A percentile compares a stretch with the other conserved stretches of the same genome.
Evolutionary conservation across 805 yeast genomes (phyloP).

Genomic region (Candida endomychidarum): DNA sequence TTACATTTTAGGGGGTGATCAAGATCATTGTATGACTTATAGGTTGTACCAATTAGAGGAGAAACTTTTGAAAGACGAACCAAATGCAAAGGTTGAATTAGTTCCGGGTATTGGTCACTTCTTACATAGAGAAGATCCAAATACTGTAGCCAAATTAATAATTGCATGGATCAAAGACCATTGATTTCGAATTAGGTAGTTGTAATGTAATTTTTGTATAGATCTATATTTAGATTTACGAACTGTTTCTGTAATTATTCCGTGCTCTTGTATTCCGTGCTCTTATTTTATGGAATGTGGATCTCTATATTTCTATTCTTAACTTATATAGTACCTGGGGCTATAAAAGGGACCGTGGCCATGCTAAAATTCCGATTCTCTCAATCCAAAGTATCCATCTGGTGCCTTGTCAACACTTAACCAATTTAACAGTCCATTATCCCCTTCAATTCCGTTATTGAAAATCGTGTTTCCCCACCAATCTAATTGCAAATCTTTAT

Average conservation of each 20-base stretch:
- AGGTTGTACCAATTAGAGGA: conserved; percentile 27
- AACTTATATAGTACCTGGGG: no score
- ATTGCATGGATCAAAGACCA: conserved; percentile 28
- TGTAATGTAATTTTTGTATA: not conserved
- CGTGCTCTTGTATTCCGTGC: no score
- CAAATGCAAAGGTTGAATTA: conserved; percentile 17
- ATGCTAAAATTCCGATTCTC: conserved; percentile 29
- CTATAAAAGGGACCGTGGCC: no score
- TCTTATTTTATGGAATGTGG: no score
- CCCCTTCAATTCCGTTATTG: conserved; percentile 39
- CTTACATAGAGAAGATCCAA: conserved; percentile 40
- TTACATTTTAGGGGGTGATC: conserved; percentile 34
- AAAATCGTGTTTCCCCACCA: conserved; percentile 67
- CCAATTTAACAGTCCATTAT: conserved; percentile 26
- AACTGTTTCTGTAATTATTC: no score
- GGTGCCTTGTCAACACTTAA: conserved; percentile 29
- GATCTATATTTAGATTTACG: no score
- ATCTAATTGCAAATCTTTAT: conserved; percentile 37
- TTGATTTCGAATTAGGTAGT: no score
- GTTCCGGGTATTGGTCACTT: conserved; percentile 33
- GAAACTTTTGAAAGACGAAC: conserved; percentile 17
- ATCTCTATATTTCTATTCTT: no score
- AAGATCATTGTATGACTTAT: conserved; percentile 40
- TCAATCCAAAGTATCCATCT: conserved; percentile 31
- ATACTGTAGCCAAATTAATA: conserved; percentile 23